A percentile compares a stretch with the other conserved stretches of the same genome.
Evolutionary conservation across 441 rosid genomes (phyloP).

Genomic region (Brassica hybrid): DNA sequence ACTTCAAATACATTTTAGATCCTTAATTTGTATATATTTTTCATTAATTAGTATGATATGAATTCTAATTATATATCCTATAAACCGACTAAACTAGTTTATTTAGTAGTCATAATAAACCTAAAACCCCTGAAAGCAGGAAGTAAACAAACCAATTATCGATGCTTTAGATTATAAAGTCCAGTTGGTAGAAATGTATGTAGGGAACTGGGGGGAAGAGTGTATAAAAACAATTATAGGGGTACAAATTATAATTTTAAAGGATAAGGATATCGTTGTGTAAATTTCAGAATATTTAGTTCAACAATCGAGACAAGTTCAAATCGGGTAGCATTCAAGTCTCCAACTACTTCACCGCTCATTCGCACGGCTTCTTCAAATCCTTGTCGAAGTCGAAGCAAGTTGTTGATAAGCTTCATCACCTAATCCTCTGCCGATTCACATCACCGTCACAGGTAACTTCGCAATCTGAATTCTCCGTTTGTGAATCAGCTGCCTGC

Average conservation of each 20-base stretch:
- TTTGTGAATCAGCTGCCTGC: background rate
- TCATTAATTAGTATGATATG: background rate
- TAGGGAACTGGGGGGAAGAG: background rate
- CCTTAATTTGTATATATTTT: background rate
- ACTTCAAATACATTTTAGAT: background rate
- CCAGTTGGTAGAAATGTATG: background rate
- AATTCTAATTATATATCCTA: background rate
- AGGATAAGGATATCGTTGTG: background rate
- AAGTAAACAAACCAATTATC: background rate
- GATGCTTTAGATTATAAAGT: background rate
- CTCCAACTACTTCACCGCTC: conserved; percentile 35
- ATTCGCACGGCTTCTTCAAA: conserved; percentile 8
- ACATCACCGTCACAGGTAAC: conserved; percentile 10
- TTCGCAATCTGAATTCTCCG: background rate
- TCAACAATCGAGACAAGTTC: conserved; percentile 10
- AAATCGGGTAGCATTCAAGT: conserved; percentile 7
- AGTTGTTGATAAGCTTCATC: conserved; percentile 14
- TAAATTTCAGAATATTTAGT: background rate
- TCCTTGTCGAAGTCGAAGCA: background rate
- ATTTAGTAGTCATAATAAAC: background rate
- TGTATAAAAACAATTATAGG: background rate
- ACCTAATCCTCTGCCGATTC: background rate
- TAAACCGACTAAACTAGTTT: background rate
- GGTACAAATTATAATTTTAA: background rate
- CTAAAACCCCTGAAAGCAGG: background rate